These are phyloP conservation scores for carrot (Daucus carota) DNA, from an alignment of 129 eudicot genomes.

Conservation along the genomic window DH1_v3.0 NC_030382.2:47634501-47635000, in stretches of 20 bases:
- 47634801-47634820: slow-evolving; percentile 41
- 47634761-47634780: slow-evolving; percentile 16
- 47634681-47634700: background rate
- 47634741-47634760: slow-evolving; percentile 15
- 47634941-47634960: slow-evolving; percentile 77
- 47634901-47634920: slow-evolving; percentile 79
- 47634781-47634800: slow-evolving; percentile 13
- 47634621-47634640: background rate
- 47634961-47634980: slow-evolving; percentile 77
- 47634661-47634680: background rate
- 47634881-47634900: slow-evolving; percentile 89
- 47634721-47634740: background rate
- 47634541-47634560: background rate
- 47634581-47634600: background rate
- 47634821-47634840: slow-evolving; percentile 74
- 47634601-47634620: background rate
- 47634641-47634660: background rate
- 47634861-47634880: slow-evolving; percentile 57
- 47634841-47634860: slow-evolving; percentile 91
- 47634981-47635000: slow-evolving; percentile 78
- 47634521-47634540: background rate
- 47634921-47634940: slow-evolving; percentile 90
- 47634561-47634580: background rate
- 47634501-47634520: background rate
- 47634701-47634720: background rate